Evolutionary conservation across 78 protist species (phyloP).

Genomic region (slime mould (Dictyostelium discoideum)): DNA sequence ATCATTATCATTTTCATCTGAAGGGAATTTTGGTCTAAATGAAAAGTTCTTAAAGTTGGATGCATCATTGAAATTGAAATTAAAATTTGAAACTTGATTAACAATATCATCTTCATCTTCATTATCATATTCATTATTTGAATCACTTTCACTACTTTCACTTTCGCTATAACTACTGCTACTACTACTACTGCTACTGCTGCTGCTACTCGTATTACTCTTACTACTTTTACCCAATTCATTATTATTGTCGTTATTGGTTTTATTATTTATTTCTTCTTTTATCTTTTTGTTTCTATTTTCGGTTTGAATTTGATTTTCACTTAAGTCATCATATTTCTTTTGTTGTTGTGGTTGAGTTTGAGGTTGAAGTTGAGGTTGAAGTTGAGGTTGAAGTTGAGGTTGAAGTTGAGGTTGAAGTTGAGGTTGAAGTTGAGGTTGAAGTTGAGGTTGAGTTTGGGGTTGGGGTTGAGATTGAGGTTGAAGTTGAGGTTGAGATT

Average conservation of each 20-base stretch:
- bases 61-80: background rate
- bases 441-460: too few species aligned
- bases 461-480: too few species aligned
- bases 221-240: background rate
- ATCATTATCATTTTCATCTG: background rate
- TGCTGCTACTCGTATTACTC: background rate
- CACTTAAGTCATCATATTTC: background rate
- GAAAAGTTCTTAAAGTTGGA: background rate
- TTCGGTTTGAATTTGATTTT: background rate
- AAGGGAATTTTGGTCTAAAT: conserved; percentile 2
- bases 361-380: background rate
- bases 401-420: background rate
- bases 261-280: background rate
- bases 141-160: background rate
- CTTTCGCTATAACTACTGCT: conserved; percentile 4
- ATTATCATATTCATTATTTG: background rate
- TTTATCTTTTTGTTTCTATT: background rate
- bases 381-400: background rate
- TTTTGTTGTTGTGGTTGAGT: background rate
- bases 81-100: background rate
- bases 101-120: background rate
- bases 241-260: background rate
- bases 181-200: background rate
- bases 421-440: background rate
- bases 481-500: too few species aligned